phyloP scores from a whole-genome alignment of 2,329 filamentous ascomycete genomes.

The Colletotrichum trifolii region DNA sequence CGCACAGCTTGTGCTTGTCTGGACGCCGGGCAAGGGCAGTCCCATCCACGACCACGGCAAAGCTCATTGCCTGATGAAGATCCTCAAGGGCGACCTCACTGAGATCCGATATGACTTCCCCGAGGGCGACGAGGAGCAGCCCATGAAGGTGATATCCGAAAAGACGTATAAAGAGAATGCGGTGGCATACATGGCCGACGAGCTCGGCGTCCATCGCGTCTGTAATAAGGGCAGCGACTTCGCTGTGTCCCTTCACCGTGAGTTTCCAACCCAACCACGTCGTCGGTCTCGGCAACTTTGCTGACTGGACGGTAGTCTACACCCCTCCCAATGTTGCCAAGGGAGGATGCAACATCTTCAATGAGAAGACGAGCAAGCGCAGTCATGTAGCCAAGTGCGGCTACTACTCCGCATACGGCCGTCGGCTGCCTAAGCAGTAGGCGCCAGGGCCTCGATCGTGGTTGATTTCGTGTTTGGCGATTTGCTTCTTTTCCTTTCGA shows the following conservation, averaged over 20 bases:
- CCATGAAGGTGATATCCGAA: conserved; percentile 67
- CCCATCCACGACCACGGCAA: conserved; percentile 91
- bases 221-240: conserved; percentile 79
- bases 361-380: conserved; percentile 78
- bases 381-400: conserved; percentile 77
- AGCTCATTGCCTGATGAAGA: conserved; percentile 93
- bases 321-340: conserved; percentile 90
- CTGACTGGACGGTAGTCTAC: conserved; percentile 66
- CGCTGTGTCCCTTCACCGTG: conserved; percentile 81
- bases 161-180: conserved; percentile 76
- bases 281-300: conserved; percentile 2
- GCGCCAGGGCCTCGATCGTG: background rate
- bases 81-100: conserved; percentile 80
- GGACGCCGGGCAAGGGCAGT: conserved; percentile 85
- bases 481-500: conserved; percentile 10
- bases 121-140: conserved; percentile 42
- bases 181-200: conserved; percentile 92
- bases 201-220: conserved; percentile 87
- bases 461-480: conserved; percentile 16
- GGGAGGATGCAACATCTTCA: conserved; percentile 84
- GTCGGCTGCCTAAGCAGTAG: conserved; percentile 57
- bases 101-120: conserved; percentile 88
- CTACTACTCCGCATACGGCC: conserved; percentile 74
- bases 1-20: conserved; percentile 82
- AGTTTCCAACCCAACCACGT: background rate